Evolutionary conservation across 495 filamentous ascomycete genomes (phyloP), one percentile per base, ranked within the genome.

Genomic region (Podospora conica): DNA sequence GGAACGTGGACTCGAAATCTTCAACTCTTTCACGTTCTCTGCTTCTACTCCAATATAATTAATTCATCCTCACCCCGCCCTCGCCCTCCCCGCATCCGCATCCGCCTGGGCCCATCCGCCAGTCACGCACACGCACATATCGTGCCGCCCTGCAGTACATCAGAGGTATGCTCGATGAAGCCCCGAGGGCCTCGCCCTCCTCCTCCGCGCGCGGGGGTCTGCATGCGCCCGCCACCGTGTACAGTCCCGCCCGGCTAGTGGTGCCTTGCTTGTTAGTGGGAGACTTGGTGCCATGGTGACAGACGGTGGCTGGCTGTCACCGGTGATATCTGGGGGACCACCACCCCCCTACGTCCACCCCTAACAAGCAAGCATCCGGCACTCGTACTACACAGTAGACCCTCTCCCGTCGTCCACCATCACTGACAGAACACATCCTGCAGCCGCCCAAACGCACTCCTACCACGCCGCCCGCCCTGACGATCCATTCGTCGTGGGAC

Each of bases 1-100:
- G 78, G 78, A 80, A 80, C 78, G 77, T 80, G 77, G 77, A 57
- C 60, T 60, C 20, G 20, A 57, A 57, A 48, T 48, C 40, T 48
- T 48, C 40, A 48, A n/a, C 40, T 48, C 6, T 6, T 3, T 27
- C 25, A 3, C 25, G 3, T 3, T 27, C 18, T 48, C 40, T n/a
- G n/a, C n/a, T 48, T 48, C 40, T n/a, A 48, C 40, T 48, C 40
- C 40, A 48, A 48, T 48, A 48, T 48, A 48, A 48, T n/a, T 2
- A 48, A 48, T 48, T 48, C 40, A 18, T 48, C 40, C 18, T 48
- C 40, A n/a, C 40, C 40, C 40, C 40, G 18, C 40, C 18, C 40
- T 48, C 15, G 15, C 12, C 40, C 18, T 48, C 40, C 9, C 25
- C 6, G 25, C 25, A 2, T 6, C 18, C 40, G 40, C 40, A 48